Base-by-base conservation (phyloP, 352 stramenopile species). In the Paralagenidium karlingii region DNA sequence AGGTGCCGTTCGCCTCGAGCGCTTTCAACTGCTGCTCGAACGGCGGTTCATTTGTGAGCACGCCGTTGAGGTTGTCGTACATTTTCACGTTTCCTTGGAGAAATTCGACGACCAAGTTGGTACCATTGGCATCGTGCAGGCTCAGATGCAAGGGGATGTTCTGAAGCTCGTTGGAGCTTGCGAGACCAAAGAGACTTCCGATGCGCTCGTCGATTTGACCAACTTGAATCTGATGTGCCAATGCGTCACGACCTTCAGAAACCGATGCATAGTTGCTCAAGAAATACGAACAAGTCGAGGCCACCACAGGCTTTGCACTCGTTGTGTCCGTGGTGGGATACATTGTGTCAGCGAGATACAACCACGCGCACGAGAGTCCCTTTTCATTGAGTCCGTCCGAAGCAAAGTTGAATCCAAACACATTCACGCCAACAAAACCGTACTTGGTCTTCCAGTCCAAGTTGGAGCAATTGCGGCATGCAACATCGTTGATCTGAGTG, bases 31-130 rank as follows among this genome's bases (percentile, higher is more conserved):
- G 68, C 22, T 74, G 29, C 19, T 62, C 25, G 1, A 84, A 51
- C 11, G 68, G 65, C 9, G 74, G 74, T 11, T 75, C 68, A 50
- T 84, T 87, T 4, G 69, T 87, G 28, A 87, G 44, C 33, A 87
- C 74, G 3, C 54, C 51, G 40, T 74, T 76, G 8, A 63, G 42
- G 45, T 84, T 84, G 34, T 84, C 64, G 41, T 82, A 65, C 1
- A 84, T 43, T 22, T 65, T 54, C 9, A 60, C 40, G 31, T 64
- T 40, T 9, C 74, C 69, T 8, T 79, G 25, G 19, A 87, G 45
- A 33, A 84, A 80, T 38, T 87, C 74, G 21, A 87, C 63, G 26
- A 83, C 74, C 37, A 87, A 53, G 52, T 47, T 82, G 19, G 75
- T 45, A 13, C 69, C 69, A n/a, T 58, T 43, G 0, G 58, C 58